Evolutionary conservation across 1,139 yeast genomes (phyloP).

Genomic region (Zygotorulaspora mrakii): DNA sequence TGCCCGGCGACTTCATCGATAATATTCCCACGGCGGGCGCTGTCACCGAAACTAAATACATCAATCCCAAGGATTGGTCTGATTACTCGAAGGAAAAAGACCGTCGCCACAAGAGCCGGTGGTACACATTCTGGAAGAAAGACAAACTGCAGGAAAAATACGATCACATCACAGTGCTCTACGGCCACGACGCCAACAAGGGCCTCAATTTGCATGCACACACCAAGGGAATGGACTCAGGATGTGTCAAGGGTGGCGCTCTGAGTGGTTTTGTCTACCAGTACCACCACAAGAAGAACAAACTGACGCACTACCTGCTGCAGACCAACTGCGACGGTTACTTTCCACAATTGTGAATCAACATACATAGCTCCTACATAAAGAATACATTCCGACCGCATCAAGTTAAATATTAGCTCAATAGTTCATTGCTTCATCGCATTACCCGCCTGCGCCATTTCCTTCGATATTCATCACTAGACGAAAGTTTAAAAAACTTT

Average conservation of each 20-base stretch:
- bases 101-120: slow-evolving; percentile 18
- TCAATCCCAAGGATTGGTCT: slow-evolving; percentile 25
- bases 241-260: slow-evolving; percentile 72
- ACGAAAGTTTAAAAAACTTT: background rate
- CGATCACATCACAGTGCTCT: slow-evolving; percentile 55
- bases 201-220: slow-evolving; percentile 65
- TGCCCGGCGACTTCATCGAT: slow-evolving; percentile 27
- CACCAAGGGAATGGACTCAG: slow-evolving; percentile 77
- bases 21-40: slow-evolving; percentile 19
- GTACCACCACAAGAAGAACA: slow-evolving; percentile 10
- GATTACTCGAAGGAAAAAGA: slow-evolving; percentile 23
- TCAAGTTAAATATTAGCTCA: no score
- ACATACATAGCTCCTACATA: no score
- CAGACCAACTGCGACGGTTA: slow-evolving; percentile 17
- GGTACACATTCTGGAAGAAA: slow-evolving; percentile 34
- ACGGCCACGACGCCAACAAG: slow-evolving; percentile 85
- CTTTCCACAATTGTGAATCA: background rate
- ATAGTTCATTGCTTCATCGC: no score
- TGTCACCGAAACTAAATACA: slow-evolving; percentile 33
- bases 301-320: slow-evolving; percentile 14
- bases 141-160: slow-evolving; percentile 44
- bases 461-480: slow-evolving; percentile 2
- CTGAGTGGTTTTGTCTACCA: slow-evolving; percentile 51
- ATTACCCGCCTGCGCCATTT: slow-evolving; percentile 5
- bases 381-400: no score